Evolutionary conservation across 2,329 filamentous ascomycete genomes (phyloP).

Genomic region (Fonsecaea pedrosoi): DNA sequence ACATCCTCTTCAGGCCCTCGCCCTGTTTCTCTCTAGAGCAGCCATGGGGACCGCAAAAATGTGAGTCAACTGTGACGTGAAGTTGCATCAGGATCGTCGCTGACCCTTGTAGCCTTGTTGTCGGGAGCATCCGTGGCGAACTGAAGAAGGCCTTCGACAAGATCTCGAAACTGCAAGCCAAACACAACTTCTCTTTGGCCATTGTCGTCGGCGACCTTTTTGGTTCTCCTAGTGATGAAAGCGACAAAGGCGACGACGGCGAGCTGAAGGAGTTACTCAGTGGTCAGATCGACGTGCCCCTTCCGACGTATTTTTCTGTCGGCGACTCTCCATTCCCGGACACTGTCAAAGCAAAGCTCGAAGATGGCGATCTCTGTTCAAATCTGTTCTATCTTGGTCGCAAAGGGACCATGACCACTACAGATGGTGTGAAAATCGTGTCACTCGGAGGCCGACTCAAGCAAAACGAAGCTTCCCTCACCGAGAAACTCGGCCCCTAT

Average conservation of each 20-base stretch:
- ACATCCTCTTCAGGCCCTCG: neutral
- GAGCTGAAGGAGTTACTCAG: slow-evolving; percentile 70
- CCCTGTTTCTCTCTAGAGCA: neutral
- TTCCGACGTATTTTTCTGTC: slow-evolving; percentile 91
- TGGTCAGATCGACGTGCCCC: slow-evolving; percentile 74
- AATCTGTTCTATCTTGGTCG: slow-evolving; percentile 92
- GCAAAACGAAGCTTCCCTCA: slow-evolving; percentile 64
- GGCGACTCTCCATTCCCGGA: slow-evolving; percentile 75
- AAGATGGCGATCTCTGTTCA: slow-evolving; percentile 78
- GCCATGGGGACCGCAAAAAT: slow-evolving; percentile 29
- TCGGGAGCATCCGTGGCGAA: slow-evolving; percentile 82
- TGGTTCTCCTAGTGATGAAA: slow-evolving; percentile 51
- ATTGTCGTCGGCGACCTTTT: slow-evolving; percentile 88
- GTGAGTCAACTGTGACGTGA: slow-evolving; percentile 17
- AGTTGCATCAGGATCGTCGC: neutral
- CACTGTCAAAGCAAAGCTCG: slow-evolving; percentile 73
- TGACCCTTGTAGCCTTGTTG: slow-evolving; percentile 63
- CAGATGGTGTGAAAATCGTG: slow-evolving; percentile 87
- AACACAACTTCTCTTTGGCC: slow-evolving; percentile 86
- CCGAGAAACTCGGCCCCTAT: slow-evolving; percentile 73
- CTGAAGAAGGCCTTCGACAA: slow-evolving; percentile 79
- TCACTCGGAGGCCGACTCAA: slow-evolving; percentile 74
- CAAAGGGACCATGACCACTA: slow-evolving; percentile 84
- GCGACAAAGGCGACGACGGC: slow-evolving; percentile 58
- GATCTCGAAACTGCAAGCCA: slow-evolving; percentile 77